Base-by-base conservation (phyloP, 2,329 filamentous ascomycete species). In the Metarhizium guizhouense region DNA sequence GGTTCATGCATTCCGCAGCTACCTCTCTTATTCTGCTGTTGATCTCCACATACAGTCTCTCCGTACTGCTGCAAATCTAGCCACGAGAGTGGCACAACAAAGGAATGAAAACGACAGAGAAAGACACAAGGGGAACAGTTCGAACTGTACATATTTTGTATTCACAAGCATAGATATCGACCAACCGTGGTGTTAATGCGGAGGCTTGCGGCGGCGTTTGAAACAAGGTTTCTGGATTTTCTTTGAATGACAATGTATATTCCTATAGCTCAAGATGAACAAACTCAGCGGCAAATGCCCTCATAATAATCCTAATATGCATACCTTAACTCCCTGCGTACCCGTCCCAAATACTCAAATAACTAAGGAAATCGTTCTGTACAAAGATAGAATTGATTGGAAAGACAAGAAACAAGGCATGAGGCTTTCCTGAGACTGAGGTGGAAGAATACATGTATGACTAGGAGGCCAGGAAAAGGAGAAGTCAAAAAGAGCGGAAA, bases 241-340 rank as follows among this genome's bases (percentile, higher is more conserved):
- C 25, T 48, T 29, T 58, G 54, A 56, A 59, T 58, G 55, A 57
- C 48, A 60, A 20, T 62, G 57, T 57, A 61, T 62, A 61, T 64
- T 56, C 6, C 38, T 43, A 57, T 59, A 58, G 29, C 48, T 43
- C 45, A 52, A 57, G 34, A 38, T 51, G 43, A 58, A 56, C 50
- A 56, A 48, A 29, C 14, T 6, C 30, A 30, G 20, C 13, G 45
- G 20, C 55, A 54, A 50, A 47, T 18, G 20, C 47, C 36, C 45
- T 57, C 53, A 57, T 29, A 6, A 56, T 62, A 64, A 59, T 58
- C 57, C 58, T 59, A 61, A 60, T 58, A 59, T 55, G 50, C 56
- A 56, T 53, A 29, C 55, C 58, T 32, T 53, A 64, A 65, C 63
- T 61, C 62, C 62, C 45, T 48, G 45, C 45, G 20, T 7, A 48